Conservation (phyloP, 1,284 basidiomycete genomes). For the Vanrija sp. region DNA sequence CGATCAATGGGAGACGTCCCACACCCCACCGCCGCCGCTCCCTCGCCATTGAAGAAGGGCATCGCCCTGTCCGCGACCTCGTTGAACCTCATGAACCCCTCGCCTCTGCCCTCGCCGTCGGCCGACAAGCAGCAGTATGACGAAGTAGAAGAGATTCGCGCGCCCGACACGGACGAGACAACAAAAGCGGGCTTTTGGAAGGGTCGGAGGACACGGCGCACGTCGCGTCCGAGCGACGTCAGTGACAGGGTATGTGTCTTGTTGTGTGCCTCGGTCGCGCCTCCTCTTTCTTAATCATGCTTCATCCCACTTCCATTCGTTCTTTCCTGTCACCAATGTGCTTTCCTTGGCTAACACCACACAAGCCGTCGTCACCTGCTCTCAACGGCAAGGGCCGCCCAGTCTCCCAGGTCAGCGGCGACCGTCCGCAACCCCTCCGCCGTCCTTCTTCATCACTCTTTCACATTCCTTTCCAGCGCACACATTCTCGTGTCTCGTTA, state of each 20-base stretch:
- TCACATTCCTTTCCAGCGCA: conserved; percentile 34
- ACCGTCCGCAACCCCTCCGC: conserved; percentile 5
- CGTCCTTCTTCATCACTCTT: conserved; percentile 38
- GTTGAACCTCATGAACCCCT: too few relatives aligned
- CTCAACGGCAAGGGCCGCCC: neutral
- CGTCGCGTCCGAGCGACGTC: neutral
- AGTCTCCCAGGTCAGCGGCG: neutral
- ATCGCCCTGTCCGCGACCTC: too few relatives aligned
- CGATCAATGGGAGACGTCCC: too few relatives aligned
- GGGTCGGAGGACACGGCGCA: too few relatives aligned
- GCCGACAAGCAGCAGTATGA: neutral
- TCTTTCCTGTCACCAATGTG: neutral
- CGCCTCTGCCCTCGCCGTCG: too few relatives aligned
- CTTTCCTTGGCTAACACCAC: too few relatives aligned
- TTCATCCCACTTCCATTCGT: too few relatives aligned
- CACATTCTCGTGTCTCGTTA: conserved; percentile 31
- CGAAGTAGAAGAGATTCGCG: conserved; percentile 11
- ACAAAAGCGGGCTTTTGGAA: too few relatives aligned
- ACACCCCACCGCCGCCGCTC: too few relatives aligned
- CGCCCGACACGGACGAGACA: conserved; percentile 2
- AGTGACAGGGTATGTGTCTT: conserved; percentile 3
- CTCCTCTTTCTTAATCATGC: too few relatives aligned
- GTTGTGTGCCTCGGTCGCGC: neutral
- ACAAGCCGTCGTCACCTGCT: too few relatives aligned
- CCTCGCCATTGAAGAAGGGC: too few relatives aligned